Conservation (phyloP, 768 basidiomycete species). For the Mycena galopus region DNA sequence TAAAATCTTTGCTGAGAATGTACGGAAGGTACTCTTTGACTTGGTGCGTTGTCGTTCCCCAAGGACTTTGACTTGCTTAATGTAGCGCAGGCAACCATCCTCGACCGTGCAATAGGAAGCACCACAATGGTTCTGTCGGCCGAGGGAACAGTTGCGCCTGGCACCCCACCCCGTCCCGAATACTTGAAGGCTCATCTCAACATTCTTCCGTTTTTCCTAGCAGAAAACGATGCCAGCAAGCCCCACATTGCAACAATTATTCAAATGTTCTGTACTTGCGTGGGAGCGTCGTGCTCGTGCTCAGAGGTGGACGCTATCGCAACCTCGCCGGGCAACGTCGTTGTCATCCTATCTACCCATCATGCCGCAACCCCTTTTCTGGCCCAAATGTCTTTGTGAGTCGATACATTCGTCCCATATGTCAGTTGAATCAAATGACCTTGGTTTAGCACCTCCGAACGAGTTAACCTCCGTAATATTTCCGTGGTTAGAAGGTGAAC, state of each 20-base stretch:
- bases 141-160: background rate
- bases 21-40: background rate
- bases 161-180: background rate
- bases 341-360: too few relatives aligned
- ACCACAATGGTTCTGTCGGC: background rate
- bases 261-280: too few relatives aligned
- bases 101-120: background rate
- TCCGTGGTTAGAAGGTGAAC: conserved; percentile 9
- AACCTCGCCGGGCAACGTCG: too few relatives aligned
- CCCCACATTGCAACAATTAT: background rate
- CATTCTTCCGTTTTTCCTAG: background rate
- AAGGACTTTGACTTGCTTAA: too few relatives aligned
- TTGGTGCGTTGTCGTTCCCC: background rate
- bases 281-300: too few relatives aligned
- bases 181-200: background rate
- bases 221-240: background rate
- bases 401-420: too few relatives aligned
- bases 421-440: too few relatives aligned
- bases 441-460: background rate
- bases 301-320: too few relatives aligned
- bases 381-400: too few relatives aligned
- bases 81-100: background rate
- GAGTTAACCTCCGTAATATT: background rate
- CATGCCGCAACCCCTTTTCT: too few relatives aligned
- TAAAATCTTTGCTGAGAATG: background rate